Evolutionary conservation across 2,329 filamentous ascomycete genomes (phyloP), one percentile per base, ranked within the genome.

Genomic region (Basipetospora chlamydospora): DNA sequence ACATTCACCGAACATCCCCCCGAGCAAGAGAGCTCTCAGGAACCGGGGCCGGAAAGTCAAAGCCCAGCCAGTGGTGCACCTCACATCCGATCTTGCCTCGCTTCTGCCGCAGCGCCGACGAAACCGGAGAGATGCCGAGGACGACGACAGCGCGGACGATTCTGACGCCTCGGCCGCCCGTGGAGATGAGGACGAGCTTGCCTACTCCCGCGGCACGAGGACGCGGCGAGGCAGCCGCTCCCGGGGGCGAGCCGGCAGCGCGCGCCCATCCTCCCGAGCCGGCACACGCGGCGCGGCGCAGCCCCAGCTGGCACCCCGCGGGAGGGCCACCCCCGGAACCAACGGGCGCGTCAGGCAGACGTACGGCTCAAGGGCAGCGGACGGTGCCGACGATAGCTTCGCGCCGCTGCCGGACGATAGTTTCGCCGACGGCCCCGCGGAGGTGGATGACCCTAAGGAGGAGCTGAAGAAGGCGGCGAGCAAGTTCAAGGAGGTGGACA

Each of bases 401-500:
- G 58, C 52, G 16, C 63, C 62, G 16, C 51, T 58, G 18, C 58
- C 59, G 3, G 66, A 70, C 26, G 59, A 68, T 35, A 61, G 59
- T 0, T 59, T 64, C 42, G 10, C 50, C 37, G 21, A 43, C 41
- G 52, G 53, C 47, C 55, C 57, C 44, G 47, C 55, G 48, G 45
- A 54, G 44, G 26, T 59, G 48, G 49, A 58, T 39, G 53, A 53
- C 33, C 51, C 57, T 6, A 49, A 65, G 17, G 54, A 66, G 28
- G 73, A 76, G 59, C 57, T 81, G 42, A 70, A 70, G 53, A 59
- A 64, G 34, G 70, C 73, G 28, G 62, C 62, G 8, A 65, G 60
- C 49, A 80, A 80, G 54, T 81, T 81, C 47, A 64, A 70, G 51
- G 76, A 80, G 54, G 77, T 81, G 28, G 77, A 81, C 51, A 61